Conservation (phyloP, 2,329 filamentous ascomycete species). For the Clonostachys sp. region DNA sequence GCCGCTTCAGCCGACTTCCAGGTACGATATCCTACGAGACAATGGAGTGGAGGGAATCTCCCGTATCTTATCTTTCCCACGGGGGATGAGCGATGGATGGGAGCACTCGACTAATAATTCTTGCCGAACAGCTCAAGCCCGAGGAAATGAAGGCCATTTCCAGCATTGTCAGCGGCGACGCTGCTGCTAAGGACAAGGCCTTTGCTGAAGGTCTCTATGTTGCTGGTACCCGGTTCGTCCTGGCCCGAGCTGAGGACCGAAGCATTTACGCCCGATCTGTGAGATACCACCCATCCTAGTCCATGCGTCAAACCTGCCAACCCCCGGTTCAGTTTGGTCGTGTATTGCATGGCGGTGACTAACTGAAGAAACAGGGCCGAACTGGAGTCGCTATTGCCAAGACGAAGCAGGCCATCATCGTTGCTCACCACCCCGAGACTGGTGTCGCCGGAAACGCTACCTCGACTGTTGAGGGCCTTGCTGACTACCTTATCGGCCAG, state of each 20-base stretch:
- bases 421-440: conserved; percentile 78
- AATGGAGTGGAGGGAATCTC: background rate
- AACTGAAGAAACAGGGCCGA: conserved; percentile 49
- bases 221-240: conserved; percentile 72
- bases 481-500: conserved; percentile 77
- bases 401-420: conserved; percentile 82
- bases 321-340: background rate
- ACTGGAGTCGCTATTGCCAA: conserved; percentile 80
- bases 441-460: conserved; percentile 71
- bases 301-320: background rate
- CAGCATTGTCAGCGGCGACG: conserved; percentile 41
- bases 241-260: conserved; percentile 70
- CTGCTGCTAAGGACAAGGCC: conserved; percentile 56
- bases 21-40: conserved; percentile 43
- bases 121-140: conserved; percentile 24
- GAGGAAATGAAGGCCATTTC: conserved; percentile 56
- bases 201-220: conserved; percentile 72
- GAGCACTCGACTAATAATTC: background rate
- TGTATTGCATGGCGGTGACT: background rate
- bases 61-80: background rate
- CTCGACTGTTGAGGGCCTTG: conserved; percentile 76
- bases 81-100: too few relatives aligned
- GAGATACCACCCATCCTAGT: conserved; percentile 15
- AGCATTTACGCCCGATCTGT: conserved; percentile 87
- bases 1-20: conserved; percentile 66